Base-by-base conservation (phyloP, 2,329 filamentous ascomycete species). In the Monosporascus sp. region DNA sequence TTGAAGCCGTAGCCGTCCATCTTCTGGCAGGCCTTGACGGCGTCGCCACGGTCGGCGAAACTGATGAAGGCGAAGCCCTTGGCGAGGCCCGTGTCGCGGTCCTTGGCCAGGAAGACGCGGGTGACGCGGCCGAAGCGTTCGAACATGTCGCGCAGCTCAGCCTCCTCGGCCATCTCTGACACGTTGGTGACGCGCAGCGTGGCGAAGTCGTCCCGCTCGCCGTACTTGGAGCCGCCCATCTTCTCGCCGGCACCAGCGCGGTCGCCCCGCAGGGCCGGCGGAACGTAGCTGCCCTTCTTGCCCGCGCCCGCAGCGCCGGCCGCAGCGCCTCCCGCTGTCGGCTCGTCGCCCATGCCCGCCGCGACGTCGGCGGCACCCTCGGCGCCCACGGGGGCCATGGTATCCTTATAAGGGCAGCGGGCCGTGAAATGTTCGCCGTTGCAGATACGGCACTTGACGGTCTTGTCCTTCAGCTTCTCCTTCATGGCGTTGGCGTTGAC, bases 51-150 rank as follows among this genome's bases (percentile, higher is more conserved):
- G 73, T 99, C 94, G 56, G 88, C 90, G 70, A 94, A 99, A 74
- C 90, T 96, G 80, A 99, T 96, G 73, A 99, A 99, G 26, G 95
- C 95, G 72, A 99, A 99, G 59, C 94, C 94, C 85, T 99, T 99
- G 65, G 94, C 94, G 71, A 93, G 79, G 57, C 91, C 90, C 41
- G 94, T 99, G 67, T 99, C 94, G 71, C 94, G 82, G 78, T 99
- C 94, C 82, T 97, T 97, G 66, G 94, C 94, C 67, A 99, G 76
- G 82, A 99, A 99, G 49, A 99, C 94, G 73, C 94, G 86, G 53
- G 93, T 97, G 69, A 99, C 94, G 64, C 92, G 90, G 69, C 94
- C 94, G 72, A 94, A 97, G 64, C 94, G 86, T 79, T 96, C 92
- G 80, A 99, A 99, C 85, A 99, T 92, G 72, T 96, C 91, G 71